These are phyloP conservation scores for Triangularia verruculosa DNA, from an alignment of 2,329 filamentous ascomycete species.

Conservation along the genomic window DNA sequence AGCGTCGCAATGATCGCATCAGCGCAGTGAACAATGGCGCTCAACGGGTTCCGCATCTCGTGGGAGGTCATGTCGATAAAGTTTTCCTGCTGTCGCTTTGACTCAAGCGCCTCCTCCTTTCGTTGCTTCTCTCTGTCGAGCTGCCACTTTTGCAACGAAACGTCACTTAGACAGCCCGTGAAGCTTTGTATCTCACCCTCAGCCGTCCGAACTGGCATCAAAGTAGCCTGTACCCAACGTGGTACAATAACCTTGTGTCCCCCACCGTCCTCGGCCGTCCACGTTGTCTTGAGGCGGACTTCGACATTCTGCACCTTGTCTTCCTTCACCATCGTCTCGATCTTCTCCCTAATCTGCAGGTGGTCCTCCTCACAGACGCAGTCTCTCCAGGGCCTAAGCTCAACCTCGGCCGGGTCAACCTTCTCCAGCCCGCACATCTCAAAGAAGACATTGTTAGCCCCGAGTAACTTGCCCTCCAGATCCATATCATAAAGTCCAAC, in stretches of 20 bases:
- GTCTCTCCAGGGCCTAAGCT: conserved; percentile 44
- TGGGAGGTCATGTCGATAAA: conserved; percentile 76
- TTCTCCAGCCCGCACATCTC: conserved; percentile 50
- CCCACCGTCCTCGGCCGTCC: conserved; percentile 44
- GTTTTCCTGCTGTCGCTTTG: conserved; percentile 69
- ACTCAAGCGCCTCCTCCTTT: conserved; percentile 56
- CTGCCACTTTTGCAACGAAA: conserved; percentile 50
- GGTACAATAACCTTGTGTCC: conserved; percentile 44
- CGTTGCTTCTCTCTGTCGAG: conserved; percentile 47
- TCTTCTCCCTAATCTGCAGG: conserved; percentile 38
- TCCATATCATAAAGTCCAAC: conserved; percentile 56
- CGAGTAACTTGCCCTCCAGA: conserved; percentile 46
- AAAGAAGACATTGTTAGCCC: conserved; percentile 53
- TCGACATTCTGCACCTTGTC: conserved; percentile 46
- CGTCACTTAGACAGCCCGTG: conserved; percentile 49
- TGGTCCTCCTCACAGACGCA: conserved; percentile 47
- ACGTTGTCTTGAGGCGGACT: conserved; percentile 47
- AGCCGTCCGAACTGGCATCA: conserved; percentile 48
- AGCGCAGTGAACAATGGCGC: conserved; percentile 70
- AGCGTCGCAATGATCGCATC: conserved; percentile 63
- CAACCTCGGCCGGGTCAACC: conserved; percentile 37
- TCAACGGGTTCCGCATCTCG: conserved; percentile 71
- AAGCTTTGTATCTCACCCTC: conserved; percentile 48
- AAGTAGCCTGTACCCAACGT: conserved; percentile 48
- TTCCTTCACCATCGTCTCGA: conserved; percentile 40